Evolutionary conservation across 805 yeast genomes (phyloP).

Genomic region (Pichia ethanolica): DNA sequence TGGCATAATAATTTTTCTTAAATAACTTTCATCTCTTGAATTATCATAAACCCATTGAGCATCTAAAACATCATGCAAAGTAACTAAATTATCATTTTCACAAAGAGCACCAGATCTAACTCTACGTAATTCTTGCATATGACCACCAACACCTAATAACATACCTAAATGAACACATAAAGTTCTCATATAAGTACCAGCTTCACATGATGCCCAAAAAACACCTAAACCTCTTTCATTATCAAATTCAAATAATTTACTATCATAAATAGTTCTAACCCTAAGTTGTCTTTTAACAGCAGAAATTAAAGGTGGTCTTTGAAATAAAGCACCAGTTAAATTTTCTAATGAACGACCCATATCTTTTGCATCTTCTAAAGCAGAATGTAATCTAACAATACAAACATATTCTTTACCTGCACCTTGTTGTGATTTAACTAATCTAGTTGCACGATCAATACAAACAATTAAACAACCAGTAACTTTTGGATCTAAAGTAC

Average conservation of each 20-base stretch:
- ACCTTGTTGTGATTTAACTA: slow-evolving; percentile 98
- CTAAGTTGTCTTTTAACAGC: slow-evolving; percentile 99
- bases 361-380: slow-evolving; percentile 79
- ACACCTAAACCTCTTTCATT: slow-evolving; percentile 95
- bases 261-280: slow-evolving; percentile 95
- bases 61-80: slow-evolving; percentile 94
- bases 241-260: slow-evolving; percentile 92
- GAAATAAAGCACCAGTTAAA: slow-evolving; percentile 97
- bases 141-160: slow-evolving; percentile 98
- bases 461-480: slow-evolving; percentile 98
- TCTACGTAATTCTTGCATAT: slow-evolving; percentile 99
- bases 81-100: slow-evolving; percentile 86
- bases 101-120: slow-evolving; percentile 95
- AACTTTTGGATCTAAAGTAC: slow-evolving; percentile 94
- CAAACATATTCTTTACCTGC: slow-evolving; percentile 99
- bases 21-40: slow-evolving; percentile 92
- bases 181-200: slow-evolving; percentile 99
- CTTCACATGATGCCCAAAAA: slow-evolving; percentile 99
- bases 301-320: slow-evolving; percentile 97
- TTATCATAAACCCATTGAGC: slow-evolving; percentile 98
- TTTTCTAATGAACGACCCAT: slow-evolving; percentile 84
- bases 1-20: slow-evolving; percentile 91
- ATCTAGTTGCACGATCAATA: slow-evolving; percentile 95
- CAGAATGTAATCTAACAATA: slow-evolving; percentile 92
- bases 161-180: slow-evolving; percentile 98